phyloP scores from a whole-genome alignment of 2,329 filamentous ascomycete genomes.

The Diaporthe eres region DNA sequence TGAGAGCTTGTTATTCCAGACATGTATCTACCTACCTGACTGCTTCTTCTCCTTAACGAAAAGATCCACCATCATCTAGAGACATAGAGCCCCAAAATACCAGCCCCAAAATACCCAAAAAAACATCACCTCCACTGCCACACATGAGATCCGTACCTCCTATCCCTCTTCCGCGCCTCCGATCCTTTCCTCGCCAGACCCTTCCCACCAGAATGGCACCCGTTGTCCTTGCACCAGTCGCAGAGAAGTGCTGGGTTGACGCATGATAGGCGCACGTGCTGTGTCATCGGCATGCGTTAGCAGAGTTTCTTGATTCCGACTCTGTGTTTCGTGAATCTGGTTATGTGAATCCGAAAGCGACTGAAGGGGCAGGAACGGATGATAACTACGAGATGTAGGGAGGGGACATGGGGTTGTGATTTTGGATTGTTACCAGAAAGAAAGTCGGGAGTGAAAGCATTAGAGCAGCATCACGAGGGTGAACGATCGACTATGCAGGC shows the following conservation, averaged over 20 bases:
- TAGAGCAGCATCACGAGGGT: not conserved
- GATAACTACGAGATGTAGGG: too few relatives aligned
- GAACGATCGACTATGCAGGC: not conserved
- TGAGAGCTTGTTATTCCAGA: not conserved
- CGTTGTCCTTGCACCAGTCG: conserved; percentile 32
- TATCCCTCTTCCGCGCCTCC: not conserved
- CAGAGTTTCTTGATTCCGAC: too few relatives aligned
- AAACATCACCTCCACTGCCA: not conserved
- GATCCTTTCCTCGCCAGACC: not conserved
- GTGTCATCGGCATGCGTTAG: not conserved
- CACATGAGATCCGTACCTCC: not conserved
- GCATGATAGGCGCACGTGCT: conserved; percentile 17
- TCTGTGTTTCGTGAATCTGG: not conserved
- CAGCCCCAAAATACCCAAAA: not conserved
- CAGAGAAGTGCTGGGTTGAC: conserved; percentile 21
- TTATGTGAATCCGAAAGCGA: too few relatives aligned
- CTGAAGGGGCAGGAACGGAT: not conserved
- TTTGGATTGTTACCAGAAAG: not conserved
- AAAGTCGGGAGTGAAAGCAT: not conserved
- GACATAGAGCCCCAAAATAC: not conserved
- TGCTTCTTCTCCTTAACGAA: not conserved
- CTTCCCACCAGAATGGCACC: conserved; percentile 12
- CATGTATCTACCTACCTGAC: not conserved
- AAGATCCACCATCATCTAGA: not conserved
- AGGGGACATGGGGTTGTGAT: not conserved